These are phyloP conservation scores for Panellus pusillus DNA, from an alignment of 768 basidiomycete genomes.

Conservation along the genomic window DNA sequence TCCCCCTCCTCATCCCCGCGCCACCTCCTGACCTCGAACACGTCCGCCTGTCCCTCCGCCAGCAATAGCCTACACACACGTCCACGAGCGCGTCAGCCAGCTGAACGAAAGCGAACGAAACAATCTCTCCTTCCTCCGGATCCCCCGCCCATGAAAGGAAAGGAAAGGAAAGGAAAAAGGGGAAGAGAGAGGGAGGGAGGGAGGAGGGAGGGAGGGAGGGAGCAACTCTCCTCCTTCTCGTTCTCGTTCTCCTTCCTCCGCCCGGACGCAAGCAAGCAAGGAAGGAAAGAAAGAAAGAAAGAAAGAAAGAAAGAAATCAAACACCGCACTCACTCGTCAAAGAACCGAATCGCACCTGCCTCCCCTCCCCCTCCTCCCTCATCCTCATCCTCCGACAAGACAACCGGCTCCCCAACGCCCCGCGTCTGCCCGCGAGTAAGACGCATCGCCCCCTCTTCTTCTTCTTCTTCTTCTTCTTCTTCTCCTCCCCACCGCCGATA, in stretches of 20 bases:
- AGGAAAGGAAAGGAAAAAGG: no score
- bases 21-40: conserved; percentile 8
- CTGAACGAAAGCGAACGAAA: no score
- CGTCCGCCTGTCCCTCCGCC: neutral
- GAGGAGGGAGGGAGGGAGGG: no score
- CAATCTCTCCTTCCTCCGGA: no score
- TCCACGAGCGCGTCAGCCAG: neutral
- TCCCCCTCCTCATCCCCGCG: neutral
- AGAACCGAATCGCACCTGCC: conserved; percentile 4
- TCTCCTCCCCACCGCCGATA: neutral
- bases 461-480: no score
- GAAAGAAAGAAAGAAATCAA: neutral
- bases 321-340: conserved; percentile 13
- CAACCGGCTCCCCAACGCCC: neutral
- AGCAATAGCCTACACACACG: conserved; percentile 5
- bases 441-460: neutral
- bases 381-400: conserved; percentile 4
- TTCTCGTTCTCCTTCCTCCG: no score
- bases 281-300: neutral
- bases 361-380: neutral
- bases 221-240: no score
- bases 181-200: no score
- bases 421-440: conserved; percentile 4
- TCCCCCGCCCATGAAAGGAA: no score
- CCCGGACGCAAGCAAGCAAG: no score